Percentiles rank a stretch among this genome's conserved stretches.
Evolutionary conservation across 495 filamentous ascomycete genomes (phyloP).

Genomic region (Neurospora sp.): DNA sequence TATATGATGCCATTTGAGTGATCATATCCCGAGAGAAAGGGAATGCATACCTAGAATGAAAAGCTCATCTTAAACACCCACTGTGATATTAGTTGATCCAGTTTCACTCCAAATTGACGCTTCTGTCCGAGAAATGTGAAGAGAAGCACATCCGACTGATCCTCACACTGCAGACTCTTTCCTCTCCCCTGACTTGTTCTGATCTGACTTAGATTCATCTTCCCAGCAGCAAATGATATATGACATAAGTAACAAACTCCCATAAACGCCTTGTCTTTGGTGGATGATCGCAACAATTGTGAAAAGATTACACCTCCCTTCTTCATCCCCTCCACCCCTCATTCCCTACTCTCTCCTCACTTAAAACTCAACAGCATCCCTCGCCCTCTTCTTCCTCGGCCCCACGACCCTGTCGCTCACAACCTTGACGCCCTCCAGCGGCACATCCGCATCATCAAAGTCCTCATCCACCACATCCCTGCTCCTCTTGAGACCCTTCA

Average conservation of each 20-base stretch:
- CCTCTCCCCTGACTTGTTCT: too few species aligned
- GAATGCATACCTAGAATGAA: too few species aligned
- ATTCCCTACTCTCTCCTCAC: neutral
- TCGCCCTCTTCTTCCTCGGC: slow-evolving; percentile 12
- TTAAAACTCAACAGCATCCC: neutral
- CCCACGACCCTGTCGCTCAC: slow-evolving; percentile 6
- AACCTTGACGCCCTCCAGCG: slow-evolving; percentile 1
- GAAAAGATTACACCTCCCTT: neutral
- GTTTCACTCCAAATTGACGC: too few species aligned
- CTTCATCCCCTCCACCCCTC: neutral
- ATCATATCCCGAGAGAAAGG: too few species aligned
- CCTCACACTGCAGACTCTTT: too few species aligned
- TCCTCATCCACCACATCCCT: slow-evolving; percentile 45
- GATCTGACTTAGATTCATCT: neutral
- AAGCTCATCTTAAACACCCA: too few species aligned
- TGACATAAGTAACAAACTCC: neutral
- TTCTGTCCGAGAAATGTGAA: too few species aligned
- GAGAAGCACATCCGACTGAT: too few species aligned
- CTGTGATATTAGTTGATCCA: too few species aligned
- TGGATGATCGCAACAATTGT: neutral
- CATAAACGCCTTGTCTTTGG: neutral
- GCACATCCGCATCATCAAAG: neutral
- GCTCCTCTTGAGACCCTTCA: slow-evolving; percentile 92
- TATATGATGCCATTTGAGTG: too few species aligned
- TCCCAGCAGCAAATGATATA: neutral